These are phyloP conservation scores for Suillus subluteus DNA, from an alignment of 768 basidiomycete genomes.

Conservation along the genomic window DNA sequence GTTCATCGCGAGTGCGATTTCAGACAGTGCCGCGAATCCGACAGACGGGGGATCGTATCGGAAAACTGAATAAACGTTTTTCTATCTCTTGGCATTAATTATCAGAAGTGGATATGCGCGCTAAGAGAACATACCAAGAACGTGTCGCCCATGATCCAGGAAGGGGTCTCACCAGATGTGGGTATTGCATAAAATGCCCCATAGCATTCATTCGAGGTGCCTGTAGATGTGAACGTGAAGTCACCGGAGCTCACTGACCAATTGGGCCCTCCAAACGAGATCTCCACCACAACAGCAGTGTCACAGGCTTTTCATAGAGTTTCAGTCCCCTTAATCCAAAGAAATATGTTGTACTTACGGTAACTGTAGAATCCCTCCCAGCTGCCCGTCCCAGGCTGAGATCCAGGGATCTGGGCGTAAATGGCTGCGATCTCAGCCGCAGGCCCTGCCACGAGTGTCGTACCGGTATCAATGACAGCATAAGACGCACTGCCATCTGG, in stretches of 20 bases:
- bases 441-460: slow-evolving; percentile 61
- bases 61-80: slow-evolving; percentile 61
- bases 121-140: slow-evolving; percentile 54
- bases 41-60: slow-evolving; percentile 51
- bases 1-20: slow-evolving; percentile 29
- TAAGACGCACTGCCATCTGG: slow-evolving; percentile 41
- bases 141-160: slow-evolving; percentile 92
- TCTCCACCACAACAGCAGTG: slow-evolving; percentile 36
- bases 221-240: slow-evolving; percentile 50
- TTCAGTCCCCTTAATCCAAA: background rate
- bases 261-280: slow-evolving; percentile 49
- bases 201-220: slow-evolving; percentile 60
- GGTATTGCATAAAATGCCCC: slow-evolving; percentile 84
- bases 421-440: slow-evolving; percentile 41
- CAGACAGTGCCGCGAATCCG: slow-evolving; percentile 51
- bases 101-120: background rate
- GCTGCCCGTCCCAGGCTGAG: slow-evolving; percentile 39
- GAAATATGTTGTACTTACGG: slow-evolving; percentile 32
- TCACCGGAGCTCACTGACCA: slow-evolving; percentile 53
- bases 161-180: slow-evolving; percentile 52
- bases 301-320: slow-evolving; percentile 44
- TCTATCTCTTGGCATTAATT: slow-evolving; percentile 31
- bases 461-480: slow-evolving; percentile 62
- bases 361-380: slow-evolving; percentile 53
- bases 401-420: slow-evolving; percentile 48